A percentile compares a stretch with the other conserved stretches of the same genome.
Conservation (phyloP, 108 stramenopile species). For the Stephanodiscus triporus region DNA sequence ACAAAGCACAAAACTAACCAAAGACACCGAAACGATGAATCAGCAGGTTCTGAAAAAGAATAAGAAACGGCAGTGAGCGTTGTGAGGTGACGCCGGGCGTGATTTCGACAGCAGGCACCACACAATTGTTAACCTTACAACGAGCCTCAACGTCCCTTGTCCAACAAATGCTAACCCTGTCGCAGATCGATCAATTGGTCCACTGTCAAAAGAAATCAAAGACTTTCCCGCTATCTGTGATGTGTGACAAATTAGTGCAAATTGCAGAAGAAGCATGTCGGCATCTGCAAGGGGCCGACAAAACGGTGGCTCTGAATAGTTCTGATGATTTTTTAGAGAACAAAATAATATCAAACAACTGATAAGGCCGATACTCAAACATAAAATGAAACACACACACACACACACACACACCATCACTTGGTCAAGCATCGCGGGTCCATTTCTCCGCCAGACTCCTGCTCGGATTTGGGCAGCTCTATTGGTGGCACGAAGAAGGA, state of each 20-base stretch:
- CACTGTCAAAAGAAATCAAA: background rate
- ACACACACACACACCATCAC: no score
- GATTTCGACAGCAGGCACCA: background rate
- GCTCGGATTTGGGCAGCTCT: conserved; percentile 87
- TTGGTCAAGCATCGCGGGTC: conserved; percentile 86
- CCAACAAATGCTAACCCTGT: conserved; percentile 8
- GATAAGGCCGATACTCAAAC: no score
- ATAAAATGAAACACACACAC: no score
- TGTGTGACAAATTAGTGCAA: conserved; percentile 67
- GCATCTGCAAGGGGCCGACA: conserved; percentile 90
- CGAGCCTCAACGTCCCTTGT: conserved; percentile 29
- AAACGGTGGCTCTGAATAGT: conserved; percentile 94
- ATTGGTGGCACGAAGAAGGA: background rate
- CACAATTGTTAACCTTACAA: background rate
- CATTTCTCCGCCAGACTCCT: conserved; percentile 94
- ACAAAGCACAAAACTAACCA: conserved; percentile 20
- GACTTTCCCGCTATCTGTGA: conserved; percentile 18
- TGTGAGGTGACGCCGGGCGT: conserved; percentile 11
- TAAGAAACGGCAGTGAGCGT: conserved; percentile 45
- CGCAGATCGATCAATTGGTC: background rate
- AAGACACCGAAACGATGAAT: conserved; percentile 81
- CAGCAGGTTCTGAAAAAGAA: conserved; percentile 60
- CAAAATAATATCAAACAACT: no score
- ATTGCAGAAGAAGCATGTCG: conserved; percentile 84
- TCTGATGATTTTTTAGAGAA: no score